Conservation (phyloP, 495 filamentous ascomycete species). For the Xylona heveae region DNA sequence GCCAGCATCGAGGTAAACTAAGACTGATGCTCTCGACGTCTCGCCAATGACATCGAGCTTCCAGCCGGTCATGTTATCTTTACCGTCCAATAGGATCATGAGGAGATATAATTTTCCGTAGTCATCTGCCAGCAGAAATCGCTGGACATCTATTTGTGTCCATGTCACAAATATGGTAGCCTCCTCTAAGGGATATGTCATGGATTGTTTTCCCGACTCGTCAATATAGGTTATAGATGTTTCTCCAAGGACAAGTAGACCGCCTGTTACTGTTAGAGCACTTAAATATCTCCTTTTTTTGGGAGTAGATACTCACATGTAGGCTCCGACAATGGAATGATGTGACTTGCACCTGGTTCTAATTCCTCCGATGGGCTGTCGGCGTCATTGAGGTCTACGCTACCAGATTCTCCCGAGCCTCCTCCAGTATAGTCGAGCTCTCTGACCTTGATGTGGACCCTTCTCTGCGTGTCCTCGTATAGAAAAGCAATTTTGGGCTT, state of each 20-base stretch:
- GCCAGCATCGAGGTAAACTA: conserved; percentile 62
- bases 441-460: conserved; percentile 37
- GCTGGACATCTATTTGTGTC: conserved; percentile 57
- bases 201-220: conserved; percentile 39
- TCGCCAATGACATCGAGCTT: conserved; percentile 43
- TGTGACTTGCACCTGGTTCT: conserved; percentile 51
- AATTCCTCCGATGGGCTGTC: conserved; percentile 33
- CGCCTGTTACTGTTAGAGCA: conserved; percentile 23
- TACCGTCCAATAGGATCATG: conserved; percentile 42
- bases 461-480: conserved; percentile 49
- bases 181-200: conserved; percentile 39
- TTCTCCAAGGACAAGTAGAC: conserved; percentile 68
- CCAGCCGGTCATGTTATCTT: conserved; percentile 41
- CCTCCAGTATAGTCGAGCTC: conserved; percentile 28
- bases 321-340: conserved; percentile 63
- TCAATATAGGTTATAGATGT: conserved; percentile 67
- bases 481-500: conserved; percentile 66
- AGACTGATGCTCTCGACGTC: conserved; percentile 47
- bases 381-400: conserved; percentile 28
- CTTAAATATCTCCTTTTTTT: conserved; percentile 9
- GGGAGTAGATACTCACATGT: conserved; percentile 19
- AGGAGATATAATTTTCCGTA: conserved; percentile 66
- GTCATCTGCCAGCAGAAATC: conserved; percentile 78
- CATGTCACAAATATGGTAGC: conserved; percentile 72
- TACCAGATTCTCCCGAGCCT: conserved; percentile 21